Base-by-base conservation (phyloP, 2,329 filamentous ascomycete species). In the Pseudogymnoascus sp. region DNA sequence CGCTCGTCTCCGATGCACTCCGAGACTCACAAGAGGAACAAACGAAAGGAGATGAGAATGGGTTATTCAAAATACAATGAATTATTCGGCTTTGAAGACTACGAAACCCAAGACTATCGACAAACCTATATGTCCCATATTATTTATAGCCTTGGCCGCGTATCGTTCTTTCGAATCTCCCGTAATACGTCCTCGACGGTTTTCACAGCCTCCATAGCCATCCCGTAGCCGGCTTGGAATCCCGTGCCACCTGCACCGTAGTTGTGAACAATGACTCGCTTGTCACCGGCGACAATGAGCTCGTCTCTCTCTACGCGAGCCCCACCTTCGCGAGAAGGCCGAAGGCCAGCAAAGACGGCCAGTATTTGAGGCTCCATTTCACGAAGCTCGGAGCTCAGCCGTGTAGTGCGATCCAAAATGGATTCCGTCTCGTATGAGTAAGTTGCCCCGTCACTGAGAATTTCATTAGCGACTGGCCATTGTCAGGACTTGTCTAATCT, bases 241-340 rank as follows among this genome's bases (percentile, higher is more conserved):
- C 78, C 79, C 1, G 78, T 78, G 6, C 78, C 78, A 1, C 78
- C 77, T 6, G 78, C 78, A 6, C 79, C 79, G 66, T 81, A 79
- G 62, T 79, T 79, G 67, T 79, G 78, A 6, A 79, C 68, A 1
- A 76, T 65, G 13, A 71, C 23, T 3, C 60, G 62, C 1, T 61
- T 64, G 2, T 67, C 65, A 5, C 71, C 73, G 1, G 63, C 64
- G 2, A 76, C 67, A 0, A 19, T 76, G 7, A 66, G 68, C 13
- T 61, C 62, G 43, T 74, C 77, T 1, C 70, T 65, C 65, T 75
- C 73, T 4, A 76, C 65, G 28, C 75, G 69, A 10, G 73, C 67
- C 3, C 75, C 75, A 6, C 71, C 80, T 57, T 75, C 70, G 1
- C 75, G 73, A 1, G 75, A 78, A 1, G 75, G 76, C 10, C 76